Conservation (phyloP, 139 green algal genomes). For the Yamagishiella unicocca region DNA sequence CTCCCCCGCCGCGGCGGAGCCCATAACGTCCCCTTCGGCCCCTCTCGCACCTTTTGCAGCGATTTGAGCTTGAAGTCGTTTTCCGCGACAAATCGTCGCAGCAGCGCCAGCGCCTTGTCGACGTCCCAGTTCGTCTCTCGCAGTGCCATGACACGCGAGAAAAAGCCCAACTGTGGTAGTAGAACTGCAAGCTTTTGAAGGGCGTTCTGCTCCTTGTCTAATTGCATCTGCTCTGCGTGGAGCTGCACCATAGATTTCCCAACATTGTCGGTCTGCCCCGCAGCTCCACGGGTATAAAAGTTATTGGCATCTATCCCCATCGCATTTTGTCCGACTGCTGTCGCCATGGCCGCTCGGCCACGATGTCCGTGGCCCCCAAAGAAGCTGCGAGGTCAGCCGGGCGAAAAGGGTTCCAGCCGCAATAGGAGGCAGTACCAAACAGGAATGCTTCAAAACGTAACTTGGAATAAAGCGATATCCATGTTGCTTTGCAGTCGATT, state of each 20-base stretch:
- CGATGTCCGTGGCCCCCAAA: too few relatives aligned
- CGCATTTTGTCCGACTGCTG: constrained; percentile 53
- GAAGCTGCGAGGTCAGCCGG: too few relatives aligned
- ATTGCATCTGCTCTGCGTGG: constrained; percentile 79
- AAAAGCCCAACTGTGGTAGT: constrained; percentile 77
- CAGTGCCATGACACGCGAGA: constrained; percentile 73
- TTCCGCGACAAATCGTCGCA: constrained; percentile 68
- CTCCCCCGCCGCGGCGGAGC: too few relatives aligned
- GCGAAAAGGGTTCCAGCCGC: too few relatives aligned
- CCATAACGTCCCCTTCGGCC: too few relatives aligned
- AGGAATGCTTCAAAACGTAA: too few relatives aligned
- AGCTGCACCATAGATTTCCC: constrained; percentile 64
- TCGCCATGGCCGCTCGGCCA: constrained; percentile 24
- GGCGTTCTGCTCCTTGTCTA: constrained; percentile 77
- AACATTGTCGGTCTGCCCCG: constrained; percentile 26
- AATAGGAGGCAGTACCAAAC: too few relatives aligned
- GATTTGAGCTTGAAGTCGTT: constrained; percentile 61
- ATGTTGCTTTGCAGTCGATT: too few relatives aligned
- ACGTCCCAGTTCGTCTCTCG: constrained; percentile 77
- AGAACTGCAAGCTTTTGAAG: constrained; percentile 73
- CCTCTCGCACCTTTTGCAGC: constrained; percentile 63
- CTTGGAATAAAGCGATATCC: too few relatives aligned
- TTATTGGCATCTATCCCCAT: constrained; percentile 54
- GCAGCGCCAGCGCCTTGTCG: constrained; percentile 69
- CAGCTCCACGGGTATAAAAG: constrained; percentile 50